Base-by-base conservation (phyloP, 192 early-diverging fungal genomes). In the Helicostylum pulchrum region DNA sequence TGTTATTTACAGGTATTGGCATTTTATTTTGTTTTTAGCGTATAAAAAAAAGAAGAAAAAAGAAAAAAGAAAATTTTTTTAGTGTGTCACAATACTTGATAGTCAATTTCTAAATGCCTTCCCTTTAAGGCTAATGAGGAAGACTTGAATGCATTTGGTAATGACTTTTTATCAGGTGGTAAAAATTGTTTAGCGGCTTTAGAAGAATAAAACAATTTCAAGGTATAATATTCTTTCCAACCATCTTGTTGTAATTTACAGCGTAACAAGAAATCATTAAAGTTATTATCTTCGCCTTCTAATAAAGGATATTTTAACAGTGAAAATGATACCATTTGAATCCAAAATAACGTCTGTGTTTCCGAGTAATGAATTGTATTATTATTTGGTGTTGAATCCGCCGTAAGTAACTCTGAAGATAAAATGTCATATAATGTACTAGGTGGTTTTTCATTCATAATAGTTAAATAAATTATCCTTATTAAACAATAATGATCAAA, bases 141-240 rank as follows among this genome's bases (percentile, higher is more conserved):
- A 1, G 72, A 43, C 50, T 68, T 68, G 62, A 74, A 74, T 10
- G 72, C 72, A 61, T 74, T 74, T 7, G 72, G 72, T n/a, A 74
- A 30, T 21, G 60, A 53, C 36, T 74, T 74, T 39, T 59, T 51
- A 46, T 74, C 72, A 44, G 72, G 72, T 21, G 66, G 60, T n/a
- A 68, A 20, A 21, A 74, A 74, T 42, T 64, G 55, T 19, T 63
- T 50, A 12, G 34, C 30, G 12, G 62, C 66, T 26, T 54, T 63
- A 20, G 60, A 48, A 49, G 66, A 64, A 50, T 60, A 46, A 21
- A 57, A 74, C 8, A 58, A 14, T 31, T 74, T 74, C 9, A 47
- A 56, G 2, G 54, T 59, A 20, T 74, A 74, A 43, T 74, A 74
- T 3, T 42, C 53, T 44, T 64, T 56, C 72, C 72, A 74, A 7